A percentile compares a stretch with the other conserved stretches of the same genome.
phyloP scores from a whole-genome alignment of 192 early-diverging fungal species.

The Coemansia sp. region DNA sequence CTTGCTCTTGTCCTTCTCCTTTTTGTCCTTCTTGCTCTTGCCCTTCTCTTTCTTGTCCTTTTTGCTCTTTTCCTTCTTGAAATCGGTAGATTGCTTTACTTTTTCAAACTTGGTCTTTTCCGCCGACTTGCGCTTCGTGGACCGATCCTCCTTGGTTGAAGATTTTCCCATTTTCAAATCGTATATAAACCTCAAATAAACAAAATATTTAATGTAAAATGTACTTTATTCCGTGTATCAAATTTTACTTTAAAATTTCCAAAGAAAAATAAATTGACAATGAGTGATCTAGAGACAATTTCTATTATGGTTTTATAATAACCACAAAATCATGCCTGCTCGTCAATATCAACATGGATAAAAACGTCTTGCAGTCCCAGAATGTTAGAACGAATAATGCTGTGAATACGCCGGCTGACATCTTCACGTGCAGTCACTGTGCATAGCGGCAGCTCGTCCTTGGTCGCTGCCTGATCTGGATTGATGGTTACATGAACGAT shows the following conservation, averaged over 20 bases:
- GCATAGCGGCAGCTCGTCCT: conserved; percentile 32
- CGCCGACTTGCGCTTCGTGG: neutral
- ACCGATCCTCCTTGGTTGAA: neutral
- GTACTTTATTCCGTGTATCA: neutral
- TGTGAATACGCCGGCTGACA: conserved; percentile 11
- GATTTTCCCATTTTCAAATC: conserved; percentile 6
- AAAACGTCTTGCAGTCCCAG: conserved; percentile 46
- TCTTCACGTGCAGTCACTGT: conserved; percentile 19
- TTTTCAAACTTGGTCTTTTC: neutral
- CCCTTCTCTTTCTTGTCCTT: conserved; percentile 13
- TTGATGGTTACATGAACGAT: conserved; percentile 26
- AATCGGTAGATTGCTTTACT: neutral
- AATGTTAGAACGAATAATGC: conserved; percentile 22
- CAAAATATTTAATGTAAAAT: neutral
- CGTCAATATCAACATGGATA: conserved; percentile 24
- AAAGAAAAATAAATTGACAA: neutral
- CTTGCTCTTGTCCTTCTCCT: conserved; percentile 18
- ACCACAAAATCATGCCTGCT: neutral
- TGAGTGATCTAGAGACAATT: neutral
- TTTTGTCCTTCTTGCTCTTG: conserved; percentile 9
- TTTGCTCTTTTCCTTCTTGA: conserved; percentile 13
- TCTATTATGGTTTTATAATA: conserved; percentile 5
- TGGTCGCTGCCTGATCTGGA: conserved; percentile 1
- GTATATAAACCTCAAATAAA: neutral
- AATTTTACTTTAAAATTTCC: neutral